Base-by-base conservation (phyloP, 2,329 filamentous ascomycete genomes). In the Venturia nashicola region DNA sequence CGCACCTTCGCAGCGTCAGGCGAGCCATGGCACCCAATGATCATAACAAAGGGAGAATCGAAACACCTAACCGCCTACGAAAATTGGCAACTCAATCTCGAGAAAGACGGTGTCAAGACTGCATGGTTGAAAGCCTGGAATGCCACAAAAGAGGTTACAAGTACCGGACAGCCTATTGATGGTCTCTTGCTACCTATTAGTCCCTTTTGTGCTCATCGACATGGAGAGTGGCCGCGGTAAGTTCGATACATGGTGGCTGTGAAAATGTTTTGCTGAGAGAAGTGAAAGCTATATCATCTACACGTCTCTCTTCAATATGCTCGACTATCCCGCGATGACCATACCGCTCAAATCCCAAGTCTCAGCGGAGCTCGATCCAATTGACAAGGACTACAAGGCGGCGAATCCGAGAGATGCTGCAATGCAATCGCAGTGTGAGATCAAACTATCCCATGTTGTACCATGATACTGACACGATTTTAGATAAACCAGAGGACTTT, bases 401-500 rank as follows among this genome's bases (percentile, higher is more conserved):
- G 51, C 32, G 23, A 57, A 57, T 36, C 1, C 32, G 5, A 57
- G 18, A 36, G 51, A 57, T 36, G 51, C 51, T n/a, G 32, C 27
- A 9, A 23, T 57, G 14, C 51, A 57, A 14, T 32, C 51, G 14
- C 51, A 57, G 32, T 57, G 32, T 57, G 12, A 36, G 51, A 6
- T 36, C 51, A 5, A 36, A 23, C 51, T 3, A 9, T 14, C 8
- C 14, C 11, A 9, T 20, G 16, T 5, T 54, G 7, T 54, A 16
- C 23, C n/a, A 8, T 23, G 32, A 57, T 57, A 36, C 51, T 57
- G 32, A 36, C 5, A n/a, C 14, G 51, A 27, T 4, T 4, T n/a
- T n/a, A 57, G 51, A 57, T 36, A 57, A 57, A 8, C 51, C 51
- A 8, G 74, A 74, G 0, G 75, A 82, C 0, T 86, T 85, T 67